phyloP scores from a whole-genome alignment of 352 stramenopile genomes.

The Pythium scleroteichum region DNA sequence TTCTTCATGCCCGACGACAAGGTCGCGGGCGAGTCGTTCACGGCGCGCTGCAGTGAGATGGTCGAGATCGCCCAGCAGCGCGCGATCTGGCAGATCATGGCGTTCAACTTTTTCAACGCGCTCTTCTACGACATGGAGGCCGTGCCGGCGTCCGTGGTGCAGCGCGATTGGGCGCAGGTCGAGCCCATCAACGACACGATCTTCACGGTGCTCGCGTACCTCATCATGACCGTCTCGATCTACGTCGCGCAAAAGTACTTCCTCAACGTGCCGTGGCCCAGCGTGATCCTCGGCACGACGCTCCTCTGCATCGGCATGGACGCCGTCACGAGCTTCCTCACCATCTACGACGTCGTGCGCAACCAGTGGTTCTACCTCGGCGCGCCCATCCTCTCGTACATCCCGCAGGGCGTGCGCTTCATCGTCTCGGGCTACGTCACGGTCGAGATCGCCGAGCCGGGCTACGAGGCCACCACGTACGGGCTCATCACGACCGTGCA shows the following conservation, averaged over 20 bases:
- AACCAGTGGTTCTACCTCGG: slow-evolving; percentile 40
- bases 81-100: slow-evolving; percentile 36
- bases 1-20: slow-evolving; percentile 24
- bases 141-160: slow-evolving; percentile 23
- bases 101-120: slow-evolving; percentile 33
- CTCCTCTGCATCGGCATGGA: slow-evolving; percentile 26
- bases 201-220: slow-evolving; percentile 24
- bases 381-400: slow-evolving; percentile 24
- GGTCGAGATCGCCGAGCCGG: slow-evolving; percentile 27
- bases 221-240: slow-evolving; percentile 27
- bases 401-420: slow-evolving; percentile 30
- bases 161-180: slow-evolving; percentile 30
- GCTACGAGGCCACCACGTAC: slow-evolving; percentile 33
- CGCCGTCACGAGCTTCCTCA: slow-evolving; percentile 24
- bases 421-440: slow-evolving; percentile 31
- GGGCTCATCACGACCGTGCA: slow-evolving; percentile 31
- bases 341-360: slow-evolving; percentile 30
- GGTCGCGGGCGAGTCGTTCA: slow-evolving; percentile 8
- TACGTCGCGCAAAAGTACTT: slow-evolving; percentile 27
- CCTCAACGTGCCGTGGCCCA: slow-evolving; percentile 25
- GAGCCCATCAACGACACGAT: slow-evolving; percentile 32
- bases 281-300: slow-evolving; percentile 27
- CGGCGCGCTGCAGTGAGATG: slow-evolving; percentile 8
- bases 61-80: slow-evolving; percentile 24
- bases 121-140: slow-evolving; percentile 31